Base-by-base conservation (phyloP, 805 yeast species). In the Candida hispaniensis region DNA sequence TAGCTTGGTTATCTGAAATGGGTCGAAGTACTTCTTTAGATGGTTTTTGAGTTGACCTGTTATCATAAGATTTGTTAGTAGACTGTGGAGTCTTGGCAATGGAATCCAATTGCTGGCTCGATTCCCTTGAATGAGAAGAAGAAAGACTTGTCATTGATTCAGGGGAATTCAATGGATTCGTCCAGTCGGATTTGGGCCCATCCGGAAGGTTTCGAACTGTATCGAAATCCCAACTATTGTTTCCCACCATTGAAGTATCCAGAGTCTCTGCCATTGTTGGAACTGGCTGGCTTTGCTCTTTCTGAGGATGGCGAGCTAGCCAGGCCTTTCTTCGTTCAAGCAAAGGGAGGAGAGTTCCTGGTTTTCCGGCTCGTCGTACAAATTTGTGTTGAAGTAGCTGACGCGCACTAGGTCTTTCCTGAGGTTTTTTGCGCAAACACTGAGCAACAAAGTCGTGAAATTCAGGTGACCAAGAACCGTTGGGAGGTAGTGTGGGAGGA, bases 351-450 rank as follows among this genome's bases (percentile, higher is more conserved):
- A 34, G 12, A 15, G 25, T 25, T 7, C 12, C 7, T 10, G 30
- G 25, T 8, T 34, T 34, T 3, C 38, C 38, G 10, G 38, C 38
- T 20, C 26, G 25, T 10, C 30, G 24, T 14, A 34, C 18, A 24
- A 76, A 77, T 32, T 63, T 62, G 30, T 66, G 67, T 26, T 64
- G 65, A 40, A 80, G 57, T 29, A 91, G 59, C 9, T 60, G 57
- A 0, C 52, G 41, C 0, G 88, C 80, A 11, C 70, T 54, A 0
- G 88, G 85, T 43, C 97, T 65, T 39, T 61, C 50, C 2, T 43
- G 42, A 1, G 93, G 91, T 41, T 73, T 71, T 52, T 77, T 82
- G 13, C 65, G 55, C 41, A 88, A 58, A 51, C 95, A 85, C 30
- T 59, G 58, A 18, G 62, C 59, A 18, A 79, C 72, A 56, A 88